Conservation (phyloP, 768 basidiomycete species). For the Collybia mongolica region DNA sequence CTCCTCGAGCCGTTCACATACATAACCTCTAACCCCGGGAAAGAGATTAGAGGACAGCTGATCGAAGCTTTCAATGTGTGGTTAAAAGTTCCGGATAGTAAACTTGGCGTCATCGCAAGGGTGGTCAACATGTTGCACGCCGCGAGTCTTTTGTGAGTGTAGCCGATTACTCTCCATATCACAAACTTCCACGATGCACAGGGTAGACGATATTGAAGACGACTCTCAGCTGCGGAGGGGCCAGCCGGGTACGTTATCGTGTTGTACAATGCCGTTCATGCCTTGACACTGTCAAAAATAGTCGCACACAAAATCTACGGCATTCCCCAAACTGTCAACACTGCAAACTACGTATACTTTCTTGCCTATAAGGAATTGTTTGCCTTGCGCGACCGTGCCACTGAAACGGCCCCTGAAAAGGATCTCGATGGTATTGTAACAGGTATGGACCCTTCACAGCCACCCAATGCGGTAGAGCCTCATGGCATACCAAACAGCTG, state of each 20-base stretch:
- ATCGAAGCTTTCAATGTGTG: conserved; percentile 93
- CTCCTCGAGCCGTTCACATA: conserved; percentile 89
- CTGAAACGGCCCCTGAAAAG: conserved; percentile 22
- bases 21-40: conserved; percentile 81
- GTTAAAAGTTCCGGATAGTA: conserved; percentile 77
- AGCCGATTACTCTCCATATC: background rate
- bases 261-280: background rate
- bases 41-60: conserved; percentile 85
- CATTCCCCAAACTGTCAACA: conserved; percentile 94
- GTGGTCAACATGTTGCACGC: conserved; percentile 95
- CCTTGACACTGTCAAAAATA: conserved; percentile 17
- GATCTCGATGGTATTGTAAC: conserved; percentile 75
- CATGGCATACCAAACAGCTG: conserved; percentile 32
- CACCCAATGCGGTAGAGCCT: background rate
- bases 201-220: conserved; percentile 85
- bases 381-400: conserved; percentile 39
- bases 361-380: conserved; percentile 87
- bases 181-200: background rate
- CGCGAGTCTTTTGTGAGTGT: conserved; percentile 81
- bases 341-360: conserved; percentile 97
- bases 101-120: conserved; percentile 69
- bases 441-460: conserved; percentile 36
- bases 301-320: conserved; percentile 97
- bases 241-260: conserved; percentile 56
- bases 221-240: conserved; percentile 86